Percentiles rank a stretch among this genome's conserved stretches.
phyloP scores from a whole-genome alignment of 2,329 filamentous ascomycete genomes.

The Phialocephala subalpina region DNA sequence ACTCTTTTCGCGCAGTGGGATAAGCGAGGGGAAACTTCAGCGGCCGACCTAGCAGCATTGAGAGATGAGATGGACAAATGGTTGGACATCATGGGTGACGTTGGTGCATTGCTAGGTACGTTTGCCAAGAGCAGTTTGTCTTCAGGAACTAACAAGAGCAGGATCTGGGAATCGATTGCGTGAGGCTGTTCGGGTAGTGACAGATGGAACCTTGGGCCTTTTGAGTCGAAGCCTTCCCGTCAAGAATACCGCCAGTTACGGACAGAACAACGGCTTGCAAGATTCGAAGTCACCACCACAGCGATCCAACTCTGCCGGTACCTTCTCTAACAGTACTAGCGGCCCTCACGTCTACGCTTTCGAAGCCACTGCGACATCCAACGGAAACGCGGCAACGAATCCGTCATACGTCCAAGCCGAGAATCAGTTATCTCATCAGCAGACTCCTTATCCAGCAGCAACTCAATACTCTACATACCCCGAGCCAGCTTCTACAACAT shows the following conservation, averaged over 20 bases:
- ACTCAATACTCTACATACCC: constrained; percentile 43
- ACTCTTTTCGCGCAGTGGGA: constrained; percentile 75
- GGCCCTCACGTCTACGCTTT: constrained; percentile 27
- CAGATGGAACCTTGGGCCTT: constrained; percentile 55
- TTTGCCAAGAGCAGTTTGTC: constrained; percentile 22
- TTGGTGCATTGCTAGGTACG: constrained; percentile 72
- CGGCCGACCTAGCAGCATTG: constrained; percentile 65
- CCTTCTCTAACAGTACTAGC: constrained; percentile 1
- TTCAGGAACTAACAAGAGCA: constrained; percentile 33
- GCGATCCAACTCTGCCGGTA: constrained; percentile 10
- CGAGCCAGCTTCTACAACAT: constrained; percentile 30
- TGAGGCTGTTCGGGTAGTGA: constrained; percentile 55
- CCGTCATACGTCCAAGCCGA: constrained; percentile 32
- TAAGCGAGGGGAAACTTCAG: constrained; percentile 65
- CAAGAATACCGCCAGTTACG: constrained; percentile 46
- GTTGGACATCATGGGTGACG: constrained; percentile 72
- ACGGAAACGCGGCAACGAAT: constrained; percentile 21
- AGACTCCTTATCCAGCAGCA: constrained; percentile 42
- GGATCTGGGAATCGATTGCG: constrained; percentile 56
- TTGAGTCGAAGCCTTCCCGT: constrained; percentile 52
- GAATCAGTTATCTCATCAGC: constrained; percentile 35
- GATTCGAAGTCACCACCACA: constrained; percentile 22
- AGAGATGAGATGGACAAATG: constrained; percentile 74
- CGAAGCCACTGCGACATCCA: constrained; percentile 19
- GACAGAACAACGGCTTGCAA: not conserved